Base-by-base conservation (phyloP, 139 green algal genomes). In the Micromonas pusilla region DNA sequence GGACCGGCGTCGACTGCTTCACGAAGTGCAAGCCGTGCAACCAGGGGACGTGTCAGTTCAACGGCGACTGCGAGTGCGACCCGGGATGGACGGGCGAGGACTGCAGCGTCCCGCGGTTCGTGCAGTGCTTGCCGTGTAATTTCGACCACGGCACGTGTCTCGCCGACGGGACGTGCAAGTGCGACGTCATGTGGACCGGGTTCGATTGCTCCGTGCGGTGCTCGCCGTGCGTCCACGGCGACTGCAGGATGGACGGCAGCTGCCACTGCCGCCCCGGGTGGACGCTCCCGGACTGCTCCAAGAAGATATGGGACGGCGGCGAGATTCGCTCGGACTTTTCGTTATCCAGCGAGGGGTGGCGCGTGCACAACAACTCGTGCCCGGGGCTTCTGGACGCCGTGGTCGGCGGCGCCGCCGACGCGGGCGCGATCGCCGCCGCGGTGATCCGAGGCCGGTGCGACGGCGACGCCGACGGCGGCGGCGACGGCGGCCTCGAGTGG, bases 111-210 rank as follows among this genome's bases (percentile, higher is more conserved):
- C 23, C 19, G 2, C 32, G 33, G 3, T 72, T 72, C 30, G 33
- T 33, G 28, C 26, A 72, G 57, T 79, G 73, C 54, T n/a, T 79
- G 30, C 73, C 73, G 32, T 79, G 73, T 30, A 38, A 72, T 33
- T 72, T 52, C 54, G 32, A 52, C 20, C 57, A 72, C 73, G 73
- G 73, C 3, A 2, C 30, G 28, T 79, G 73, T 30, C 57, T 70
- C 32, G 19, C 60, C 5, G 73, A 79, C 54, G 73, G 73, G 20
- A 72, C 53, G 5, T 79, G 73, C 62, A 62, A 79, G 57, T 79
- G 73, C 57, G 20, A 39, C 28, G 6, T 20, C 2, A 57, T 54
- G 3, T 79, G 60, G 57, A 62, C 54, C 31, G 73, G 73, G 25
- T n/a, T 38, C 19, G 33, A 33, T 31, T 79, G 73, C 73, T 23